phyloP scores from a whole-genome alignment of 345 rosid genomes.

The Psidium friedrichsthalianum region DNA sequence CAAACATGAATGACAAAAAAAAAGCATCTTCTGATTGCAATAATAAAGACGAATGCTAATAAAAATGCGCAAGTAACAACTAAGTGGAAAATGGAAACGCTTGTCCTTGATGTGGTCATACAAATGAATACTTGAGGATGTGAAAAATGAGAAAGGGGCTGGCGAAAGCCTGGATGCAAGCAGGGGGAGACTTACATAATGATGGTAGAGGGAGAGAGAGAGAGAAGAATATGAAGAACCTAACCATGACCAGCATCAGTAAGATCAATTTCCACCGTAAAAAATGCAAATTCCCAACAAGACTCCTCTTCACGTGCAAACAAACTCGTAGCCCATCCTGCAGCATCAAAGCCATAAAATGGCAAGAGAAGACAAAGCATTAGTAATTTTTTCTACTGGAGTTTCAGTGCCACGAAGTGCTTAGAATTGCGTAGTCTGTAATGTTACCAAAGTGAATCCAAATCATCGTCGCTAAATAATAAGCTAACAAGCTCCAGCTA shows the following conservation, averaged over 20 bases:
- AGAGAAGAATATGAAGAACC: constrained; percentile 12
- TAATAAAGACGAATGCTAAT: not conserved
- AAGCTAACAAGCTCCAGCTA: not conserved
- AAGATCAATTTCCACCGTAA: constrained; percentile 50
- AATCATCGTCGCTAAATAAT: not conserved
- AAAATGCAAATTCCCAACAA: constrained; percentile 59
- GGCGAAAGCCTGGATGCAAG: not conserved
- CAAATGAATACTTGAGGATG: not conserved
- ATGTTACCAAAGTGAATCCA: not conserved
- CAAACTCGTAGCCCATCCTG: constrained; percentile 80
- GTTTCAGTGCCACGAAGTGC: not conserved
- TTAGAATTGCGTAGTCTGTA: not conserved
- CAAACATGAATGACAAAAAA: not conserved
- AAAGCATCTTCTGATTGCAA: not conserved
- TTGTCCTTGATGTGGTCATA: not conserved
- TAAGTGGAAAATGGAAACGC: not conserved
- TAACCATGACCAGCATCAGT: constrained; percentile 92
- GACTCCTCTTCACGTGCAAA: constrained; percentile 51
- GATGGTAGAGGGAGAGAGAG: not conserved
- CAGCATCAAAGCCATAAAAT: not conserved
- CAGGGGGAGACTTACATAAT: too few species aligned
- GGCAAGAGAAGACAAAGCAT: not conserved
- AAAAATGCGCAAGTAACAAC: not conserved
- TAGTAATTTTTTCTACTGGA: not conserved
- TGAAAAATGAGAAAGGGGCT: not conserved